A percentile compares a stretch with the other conserved stretches of the same genome.
Evolutionary conservation across 2,329 filamentous ascomycete genomes (phyloP).

Genomic region (Hypoxylon sp.): DNA sequence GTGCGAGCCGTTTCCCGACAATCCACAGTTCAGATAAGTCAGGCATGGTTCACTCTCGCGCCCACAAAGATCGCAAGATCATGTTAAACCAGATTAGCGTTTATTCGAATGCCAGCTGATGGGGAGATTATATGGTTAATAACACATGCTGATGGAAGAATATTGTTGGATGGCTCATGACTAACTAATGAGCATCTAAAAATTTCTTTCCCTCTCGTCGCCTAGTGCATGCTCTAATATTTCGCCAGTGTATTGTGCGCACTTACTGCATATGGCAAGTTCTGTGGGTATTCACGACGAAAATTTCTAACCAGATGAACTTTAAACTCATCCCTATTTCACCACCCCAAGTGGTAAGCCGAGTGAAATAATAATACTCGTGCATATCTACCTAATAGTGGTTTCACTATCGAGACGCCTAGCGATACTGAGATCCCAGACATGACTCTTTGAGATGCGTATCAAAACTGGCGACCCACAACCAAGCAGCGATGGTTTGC

Average conservation of each 20-base stretch:
- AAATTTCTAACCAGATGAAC: slow-evolving; percentile 7
- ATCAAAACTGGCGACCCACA: neutral
- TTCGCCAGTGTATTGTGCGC: slow-evolving; percentile 3
- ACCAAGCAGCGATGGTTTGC: neutral
- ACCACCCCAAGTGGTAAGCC: neutral
- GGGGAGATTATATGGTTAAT: neutral
- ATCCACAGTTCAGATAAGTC: slow-evolving; percentile 3
- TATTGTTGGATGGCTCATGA: slow-evolving; percentile 2
- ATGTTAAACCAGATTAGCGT: neutral
- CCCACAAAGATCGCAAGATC: neutral
- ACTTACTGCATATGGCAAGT: slow-evolving; percentile 16
- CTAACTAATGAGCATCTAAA: neutral
- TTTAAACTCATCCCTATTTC: slow-evolving; percentile 17
- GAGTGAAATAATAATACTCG: neutral
- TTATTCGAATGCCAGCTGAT: neutral
- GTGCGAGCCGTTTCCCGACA: neutral
- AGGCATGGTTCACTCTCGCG: neutral
- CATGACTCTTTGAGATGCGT: neutral
- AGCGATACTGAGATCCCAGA: neutral
- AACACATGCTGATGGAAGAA: neutral
- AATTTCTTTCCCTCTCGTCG: slow-evolving; percentile 2
- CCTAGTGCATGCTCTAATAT: slow-evolving; percentile 5
- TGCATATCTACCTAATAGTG: neutral
- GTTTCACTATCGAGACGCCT: neutral
- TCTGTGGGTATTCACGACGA: slow-evolving; percentile 18